These are phyloP conservation scores for Corymbia citriodora DNA, from an alignment of 441 rosid species.

Conservation along the genomic window DNA sequence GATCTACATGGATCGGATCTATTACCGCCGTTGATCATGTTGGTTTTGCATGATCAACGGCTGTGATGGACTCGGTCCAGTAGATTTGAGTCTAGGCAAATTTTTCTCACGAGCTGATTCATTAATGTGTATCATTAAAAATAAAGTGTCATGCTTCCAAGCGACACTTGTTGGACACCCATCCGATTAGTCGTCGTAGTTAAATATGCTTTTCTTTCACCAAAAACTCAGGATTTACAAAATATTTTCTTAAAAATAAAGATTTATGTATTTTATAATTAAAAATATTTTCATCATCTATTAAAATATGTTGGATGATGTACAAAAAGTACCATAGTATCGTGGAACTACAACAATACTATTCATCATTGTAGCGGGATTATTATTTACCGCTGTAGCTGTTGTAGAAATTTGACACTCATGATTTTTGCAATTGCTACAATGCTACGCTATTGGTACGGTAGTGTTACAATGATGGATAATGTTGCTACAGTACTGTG, in stretches of 20 bases:
- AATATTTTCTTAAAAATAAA: too few relatives aligned
- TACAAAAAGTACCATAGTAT: too few relatives aligned
- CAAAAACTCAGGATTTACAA: not conserved
- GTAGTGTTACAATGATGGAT: not conserved
- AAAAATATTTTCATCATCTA: too few relatives aligned
- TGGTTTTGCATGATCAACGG: not conserved
- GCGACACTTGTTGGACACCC: not conserved
- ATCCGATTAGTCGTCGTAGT: rapidly evolving
- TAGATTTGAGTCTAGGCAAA: not conserved
- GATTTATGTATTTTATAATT: too few relatives aligned
- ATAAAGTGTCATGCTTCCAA: not conserved
- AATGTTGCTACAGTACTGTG: not conserved
- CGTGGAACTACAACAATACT: not conserved
- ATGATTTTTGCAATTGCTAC: not conserved
- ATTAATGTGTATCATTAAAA: not conserved
- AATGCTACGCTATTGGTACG: not conserved
- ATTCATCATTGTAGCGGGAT: not conserved
- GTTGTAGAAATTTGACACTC: not conserved
- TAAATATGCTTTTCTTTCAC: not conserved
- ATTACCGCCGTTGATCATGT: not conserved
- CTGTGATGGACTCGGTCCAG: not conserved
- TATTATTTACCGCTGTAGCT: not conserved
- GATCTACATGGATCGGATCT: not conserved
- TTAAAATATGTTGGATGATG: too few relatives aligned
- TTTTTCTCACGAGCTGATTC: not conserved